A percentile compares a stretch with the other conserved stretches of the same genome.
Evolutionary conservation across 257 asterid genomes (phyloP).

Genomic region (Capsicum baccatum): DNA sequence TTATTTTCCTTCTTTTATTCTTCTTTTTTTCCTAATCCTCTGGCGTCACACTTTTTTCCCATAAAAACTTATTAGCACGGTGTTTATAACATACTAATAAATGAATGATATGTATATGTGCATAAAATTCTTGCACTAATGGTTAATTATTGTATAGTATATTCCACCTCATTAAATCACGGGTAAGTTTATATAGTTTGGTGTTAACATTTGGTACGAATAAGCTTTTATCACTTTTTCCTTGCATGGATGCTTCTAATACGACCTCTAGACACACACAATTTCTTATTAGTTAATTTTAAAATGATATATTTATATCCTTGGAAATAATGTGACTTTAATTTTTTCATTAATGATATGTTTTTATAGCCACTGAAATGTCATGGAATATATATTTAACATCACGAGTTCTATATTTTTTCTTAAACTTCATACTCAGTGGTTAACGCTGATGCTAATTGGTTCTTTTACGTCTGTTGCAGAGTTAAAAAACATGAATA

Average conservation of each 20-base stretch:
- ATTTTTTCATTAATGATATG: not conserved
- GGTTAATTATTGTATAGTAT: not conserved
- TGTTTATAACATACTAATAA: not conserved
- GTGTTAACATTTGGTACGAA: not conserved
- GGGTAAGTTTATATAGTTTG: not conserved
- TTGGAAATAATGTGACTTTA: not conserved
- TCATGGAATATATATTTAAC: not conserved
- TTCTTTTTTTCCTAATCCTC: not conserved
- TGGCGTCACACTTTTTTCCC: not conserved
- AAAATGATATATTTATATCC: not conserved
- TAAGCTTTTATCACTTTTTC: not conserved
- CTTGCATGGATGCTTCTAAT: not conserved
- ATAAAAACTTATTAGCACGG: not conserved
- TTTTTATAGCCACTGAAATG: not conserved
- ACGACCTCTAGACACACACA: not conserved
- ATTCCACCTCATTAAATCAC: not conserved
- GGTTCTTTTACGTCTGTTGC: not conserved
- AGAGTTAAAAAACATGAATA: not conserved
- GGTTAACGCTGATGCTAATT: not conserved
- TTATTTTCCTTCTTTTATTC: not conserved
- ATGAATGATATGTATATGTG: not conserved
- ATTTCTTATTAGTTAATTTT: not conserved
- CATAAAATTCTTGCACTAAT: no score
- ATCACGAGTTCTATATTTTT: not conserved
- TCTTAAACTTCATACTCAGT: not conserved